Evolutionary conservation across 1,284 basidiomycete species (phyloP).

Genomic region (Mycena citricolor): DNA sequence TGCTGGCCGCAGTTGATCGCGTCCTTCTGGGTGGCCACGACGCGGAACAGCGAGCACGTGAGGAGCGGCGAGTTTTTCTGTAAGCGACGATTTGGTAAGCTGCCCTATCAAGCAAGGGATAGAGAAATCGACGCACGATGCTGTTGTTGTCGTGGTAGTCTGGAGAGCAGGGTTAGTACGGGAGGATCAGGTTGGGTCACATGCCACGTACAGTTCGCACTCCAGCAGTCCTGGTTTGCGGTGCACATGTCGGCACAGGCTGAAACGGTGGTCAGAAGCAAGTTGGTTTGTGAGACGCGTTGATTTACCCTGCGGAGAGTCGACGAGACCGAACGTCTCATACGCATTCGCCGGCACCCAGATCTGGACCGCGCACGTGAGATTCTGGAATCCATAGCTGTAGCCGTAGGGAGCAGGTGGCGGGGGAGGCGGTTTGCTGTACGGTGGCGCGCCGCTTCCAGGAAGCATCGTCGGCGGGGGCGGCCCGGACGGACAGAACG

Average conservation of each 20-base stretch:
- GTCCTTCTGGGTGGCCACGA: neutral
- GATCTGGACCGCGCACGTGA: conserved; percentile 9
- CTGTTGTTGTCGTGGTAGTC: conserved; percentile 18
- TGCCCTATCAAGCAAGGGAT: neutral
- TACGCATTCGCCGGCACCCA: neutral
- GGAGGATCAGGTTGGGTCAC: no score
- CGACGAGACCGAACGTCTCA: conserved; percentile 11
- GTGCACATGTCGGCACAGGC: conserved; percentile 19
- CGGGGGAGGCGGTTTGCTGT: neutral
- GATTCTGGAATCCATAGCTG: neutral
- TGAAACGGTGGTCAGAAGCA: no score
- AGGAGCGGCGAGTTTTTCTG: conserved; percentile 2
- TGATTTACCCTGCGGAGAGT: conserved; percentile 2
- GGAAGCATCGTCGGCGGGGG: no score
- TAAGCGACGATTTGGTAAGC: no score
- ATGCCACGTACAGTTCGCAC: conserved; percentile 11
- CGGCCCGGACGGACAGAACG: neutral
- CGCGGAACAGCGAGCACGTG: conserved; percentile 18
- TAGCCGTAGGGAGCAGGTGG: neutral
- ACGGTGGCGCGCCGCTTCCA: neutral
- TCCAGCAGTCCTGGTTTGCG: neutral
- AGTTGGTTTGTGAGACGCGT: neutral
- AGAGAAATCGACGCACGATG: no score
- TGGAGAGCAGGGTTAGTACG: no score
- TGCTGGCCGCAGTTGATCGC: conserved; percentile 16